Conservation (phyloP, 768 basidiomycete genomes). For the Cytidiella melzeri region DNA sequence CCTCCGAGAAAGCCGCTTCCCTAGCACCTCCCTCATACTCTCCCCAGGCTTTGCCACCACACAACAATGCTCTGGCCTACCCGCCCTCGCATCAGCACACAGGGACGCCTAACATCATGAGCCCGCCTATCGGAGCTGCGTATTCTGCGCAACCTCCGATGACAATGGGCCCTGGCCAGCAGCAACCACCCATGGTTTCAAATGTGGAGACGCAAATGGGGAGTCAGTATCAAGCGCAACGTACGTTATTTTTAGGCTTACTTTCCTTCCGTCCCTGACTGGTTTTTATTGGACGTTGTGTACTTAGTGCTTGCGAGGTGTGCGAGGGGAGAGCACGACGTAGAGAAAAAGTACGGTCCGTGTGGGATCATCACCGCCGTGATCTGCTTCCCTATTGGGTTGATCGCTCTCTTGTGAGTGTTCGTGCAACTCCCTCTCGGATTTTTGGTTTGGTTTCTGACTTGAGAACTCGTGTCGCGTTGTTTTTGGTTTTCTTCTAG, state of each 20-base stretch:
- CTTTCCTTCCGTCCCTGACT: background rate
- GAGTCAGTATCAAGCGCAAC: constrained; percentile 16
- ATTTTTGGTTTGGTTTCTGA: background rate
- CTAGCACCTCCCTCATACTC: background rate
- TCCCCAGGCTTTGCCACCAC: background rate
- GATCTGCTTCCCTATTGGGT: constrained; percentile 23
- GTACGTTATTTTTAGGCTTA: constrained; percentile 12
- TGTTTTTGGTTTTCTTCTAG: too few species aligned
- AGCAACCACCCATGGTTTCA: constrained; percentile 3
- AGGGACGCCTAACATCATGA: too few species aligned
- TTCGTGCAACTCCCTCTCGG: background rate
- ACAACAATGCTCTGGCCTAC: background rate
- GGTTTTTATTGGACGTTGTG: background rate
- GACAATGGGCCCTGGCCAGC: background rate
- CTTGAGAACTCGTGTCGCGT: too few species aligned
- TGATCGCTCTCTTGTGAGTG: constrained; percentile 23
- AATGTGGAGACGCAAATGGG: constrained; percentile 9
- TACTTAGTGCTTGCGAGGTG: constrained; percentile 20
- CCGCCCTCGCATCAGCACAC: background rate
- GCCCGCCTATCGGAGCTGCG: background rate
- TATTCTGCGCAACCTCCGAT: constrained; percentile 1
- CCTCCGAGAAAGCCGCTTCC: too few species aligned
- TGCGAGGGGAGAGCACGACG: constrained; percentile 26
- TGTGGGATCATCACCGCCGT: constrained; percentile 26
- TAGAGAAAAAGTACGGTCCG: constrained; percentile 20